A percentile compares a stretch with the other conserved stretches of the same genome.
Evolutionary conservation across 208 protist genomes (phyloP).

Genomic region (Trypanosoma theileri): DNA sequence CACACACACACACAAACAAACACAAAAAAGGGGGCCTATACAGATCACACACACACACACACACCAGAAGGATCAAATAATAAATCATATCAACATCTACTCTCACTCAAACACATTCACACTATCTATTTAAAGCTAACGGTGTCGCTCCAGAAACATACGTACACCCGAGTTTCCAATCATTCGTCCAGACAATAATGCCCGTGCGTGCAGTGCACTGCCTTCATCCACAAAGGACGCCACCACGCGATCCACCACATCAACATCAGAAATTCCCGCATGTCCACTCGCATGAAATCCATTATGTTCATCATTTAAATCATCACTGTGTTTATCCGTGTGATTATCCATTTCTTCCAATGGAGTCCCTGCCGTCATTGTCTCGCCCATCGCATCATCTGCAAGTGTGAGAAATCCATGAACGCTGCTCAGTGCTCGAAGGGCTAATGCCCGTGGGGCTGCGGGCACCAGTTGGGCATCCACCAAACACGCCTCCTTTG

Average conservation of each 20-base stretch:
- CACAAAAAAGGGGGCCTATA: too few species aligned
- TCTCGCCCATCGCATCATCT: conserved; percentile 29
- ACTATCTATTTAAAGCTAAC: too few species aligned
- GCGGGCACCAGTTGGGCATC: conserved; percentile 60
- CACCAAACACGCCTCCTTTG: conserved; percentile 65
- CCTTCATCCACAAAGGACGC: conserved; percentile 84
- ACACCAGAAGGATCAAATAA: too few species aligned
- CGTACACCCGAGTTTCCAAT: conserved; percentile 72
- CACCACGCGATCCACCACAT: conserved; percentile 26
- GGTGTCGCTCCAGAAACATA: conserved; percentile 70
- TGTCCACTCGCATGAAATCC: background rate
- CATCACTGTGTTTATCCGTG: background rate
- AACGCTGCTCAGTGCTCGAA: conserved; percentile 56
- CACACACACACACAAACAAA: too few species aligned
- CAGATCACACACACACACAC: too few species aligned
- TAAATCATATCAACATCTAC: too few species aligned
- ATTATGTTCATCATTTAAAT: background rate
- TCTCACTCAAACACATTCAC: too few species aligned
- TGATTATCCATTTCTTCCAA: background rate
- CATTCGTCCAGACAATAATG: conserved; percentile 75
- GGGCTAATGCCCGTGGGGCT: conserved; percentile 40
- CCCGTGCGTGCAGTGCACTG: conserved; percentile 74
- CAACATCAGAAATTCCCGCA: background rate
- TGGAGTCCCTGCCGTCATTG: background rate
- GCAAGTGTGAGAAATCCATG: conserved; percentile 71